Percentiles rank a stretch among this genome's conserved stretches.
These are phyloP conservation scores for Fraxinus greggii DNA, from an alignment of 305 asterid species.

Conservation along the genomic window DNA sequence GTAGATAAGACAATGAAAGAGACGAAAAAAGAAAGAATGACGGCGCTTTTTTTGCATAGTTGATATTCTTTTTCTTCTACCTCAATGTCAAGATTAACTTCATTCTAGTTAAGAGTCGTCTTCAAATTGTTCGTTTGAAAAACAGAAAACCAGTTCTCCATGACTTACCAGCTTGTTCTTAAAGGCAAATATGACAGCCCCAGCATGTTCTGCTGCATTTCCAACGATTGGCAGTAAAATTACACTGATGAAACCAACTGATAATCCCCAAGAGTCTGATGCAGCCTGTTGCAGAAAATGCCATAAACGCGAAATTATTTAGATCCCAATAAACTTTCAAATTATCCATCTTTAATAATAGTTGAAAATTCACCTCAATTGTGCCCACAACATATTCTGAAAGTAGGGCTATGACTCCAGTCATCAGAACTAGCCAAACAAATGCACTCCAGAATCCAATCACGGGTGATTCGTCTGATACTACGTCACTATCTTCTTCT, in stretches of 20 bases:
- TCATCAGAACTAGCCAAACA: conserved; percentile 70
- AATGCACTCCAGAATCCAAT: conserved; percentile 72
- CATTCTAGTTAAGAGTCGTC: neutral
- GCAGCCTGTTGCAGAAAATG: conserved; percentile 44
- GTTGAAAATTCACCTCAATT: conserved; percentile 51
- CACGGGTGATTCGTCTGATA: conserved; percentile 48
- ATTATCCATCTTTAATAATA: neutral
- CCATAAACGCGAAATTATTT: neutral
- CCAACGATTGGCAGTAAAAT: conserved; percentile 89
- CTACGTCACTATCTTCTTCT: conserved; percentile 30
- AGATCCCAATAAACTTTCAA: neutral
- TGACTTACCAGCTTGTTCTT: conserved; percentile 74
- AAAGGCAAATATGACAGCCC: conserved; percentile 81
- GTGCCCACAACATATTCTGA: conserved; percentile 85
- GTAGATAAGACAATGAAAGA: neutral
- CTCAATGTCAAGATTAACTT: neutral
- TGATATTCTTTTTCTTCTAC: neutral
- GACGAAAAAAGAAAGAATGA: neutral
- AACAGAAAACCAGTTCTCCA: neutral
- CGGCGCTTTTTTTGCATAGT: too few relatives aligned
- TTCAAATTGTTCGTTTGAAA: neutral
- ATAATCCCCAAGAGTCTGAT: conserved; percentile 75
- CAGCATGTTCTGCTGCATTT: conserved; percentile 94
- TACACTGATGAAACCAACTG: conserved; percentile 77
- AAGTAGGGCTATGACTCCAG: conserved; percentile 67